Conservation (phyloP, 495 filamentous ascomycete species). For the Aspergillus coremiiformis region DNA sequence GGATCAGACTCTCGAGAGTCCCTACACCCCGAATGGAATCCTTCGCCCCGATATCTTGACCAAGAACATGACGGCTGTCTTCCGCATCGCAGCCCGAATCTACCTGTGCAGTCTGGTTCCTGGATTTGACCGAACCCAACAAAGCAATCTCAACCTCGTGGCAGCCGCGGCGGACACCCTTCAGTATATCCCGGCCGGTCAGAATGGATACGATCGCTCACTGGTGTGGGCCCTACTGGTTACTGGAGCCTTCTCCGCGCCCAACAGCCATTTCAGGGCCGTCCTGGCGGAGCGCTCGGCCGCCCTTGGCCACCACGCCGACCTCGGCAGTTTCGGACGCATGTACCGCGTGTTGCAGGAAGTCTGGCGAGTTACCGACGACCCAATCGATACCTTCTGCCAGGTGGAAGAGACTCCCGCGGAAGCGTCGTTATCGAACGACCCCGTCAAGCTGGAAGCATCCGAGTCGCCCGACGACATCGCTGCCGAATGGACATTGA, state of each 20-base stretch:
- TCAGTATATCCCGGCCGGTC: conserved; percentile 71
- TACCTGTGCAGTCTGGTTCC: conserved; percentile 93
- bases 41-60: conserved; percentile 73
- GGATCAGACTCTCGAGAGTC: conserved; percentile 46
- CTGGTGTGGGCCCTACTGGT: conserved; percentile 91
- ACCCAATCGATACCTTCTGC: conserved; percentile 18
- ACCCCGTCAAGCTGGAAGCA: conserved; percentile 18
- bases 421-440: conserved; percentile 3
- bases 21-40: conserved; percentile 53
- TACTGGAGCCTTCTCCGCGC: conserved; percentile 64
- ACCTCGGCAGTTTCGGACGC: conserved; percentile 80
- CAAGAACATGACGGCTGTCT: conserved; percentile 80
- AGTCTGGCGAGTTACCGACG: conserved; percentile 71
- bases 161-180: conserved; percentile 63
- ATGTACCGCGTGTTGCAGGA: conserved; percentile 72
- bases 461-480: conserved; percentile 15
- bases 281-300: conserved; percentile 66
- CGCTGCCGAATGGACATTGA: conserved; percentile 5
- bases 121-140: conserved; percentile 65
- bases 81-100: conserved; percentile 86
- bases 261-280: conserved; percentile 62
- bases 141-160: conserved; percentile 65
- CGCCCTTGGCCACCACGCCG: conserved; percentile 64
- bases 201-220: conserved; percentile 77
- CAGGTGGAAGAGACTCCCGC: conserved; percentile 22